Base-by-base conservation (phyloP, 164 flowering plant genomes). In the Vitis rupestris region DNA sequence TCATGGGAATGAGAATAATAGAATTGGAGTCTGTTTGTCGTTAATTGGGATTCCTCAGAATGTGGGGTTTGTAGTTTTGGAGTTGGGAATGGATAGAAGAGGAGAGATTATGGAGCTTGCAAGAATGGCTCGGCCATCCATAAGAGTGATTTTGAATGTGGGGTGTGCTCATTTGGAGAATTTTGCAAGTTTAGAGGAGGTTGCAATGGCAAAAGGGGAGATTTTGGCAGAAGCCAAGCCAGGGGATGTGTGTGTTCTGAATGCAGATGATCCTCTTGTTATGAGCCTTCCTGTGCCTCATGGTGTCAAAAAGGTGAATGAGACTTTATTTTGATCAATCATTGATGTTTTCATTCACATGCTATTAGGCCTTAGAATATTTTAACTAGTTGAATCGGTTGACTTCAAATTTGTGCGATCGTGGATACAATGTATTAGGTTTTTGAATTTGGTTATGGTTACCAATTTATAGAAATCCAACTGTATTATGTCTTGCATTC, bases 101-200 rank as follows among this genome's bases (percentile, higher is more conserved):
- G 84, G 80, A 49, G 82, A 82, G 78, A 82, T 82, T 4, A 70
- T 72, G 72, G 78, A 74, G 76, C 71, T 82, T 37, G 80, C 80
- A 2, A 65, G 73, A 67, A 70, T 79, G 71, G 78, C 72, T 56
- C 37, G 58, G 50, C 84, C 84, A 0, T 14, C 52, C 1, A 57
- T 82, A 54, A 72, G 79, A 49, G 82, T 79, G 74, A 62, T 82
- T 15, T 61, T 79, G 69, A 82, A 82, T 76, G 84, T 78, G 61
- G 74, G 68, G 17, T 64, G 61, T 52, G 59, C 76, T 10, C 84
- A 81, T 76, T 74, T 81, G 74, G 81, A 69, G 72, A 76, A 64
- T 71, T 71, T 81, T 48, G 66, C 12, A 19, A 60, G 71, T 50
- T 65, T 81, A 67, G 79, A 75, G 74, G 81, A 70, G 51, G 57